Conservation (phyloP, 306 rosid species). For the Ziziphus jujuba region DNA sequence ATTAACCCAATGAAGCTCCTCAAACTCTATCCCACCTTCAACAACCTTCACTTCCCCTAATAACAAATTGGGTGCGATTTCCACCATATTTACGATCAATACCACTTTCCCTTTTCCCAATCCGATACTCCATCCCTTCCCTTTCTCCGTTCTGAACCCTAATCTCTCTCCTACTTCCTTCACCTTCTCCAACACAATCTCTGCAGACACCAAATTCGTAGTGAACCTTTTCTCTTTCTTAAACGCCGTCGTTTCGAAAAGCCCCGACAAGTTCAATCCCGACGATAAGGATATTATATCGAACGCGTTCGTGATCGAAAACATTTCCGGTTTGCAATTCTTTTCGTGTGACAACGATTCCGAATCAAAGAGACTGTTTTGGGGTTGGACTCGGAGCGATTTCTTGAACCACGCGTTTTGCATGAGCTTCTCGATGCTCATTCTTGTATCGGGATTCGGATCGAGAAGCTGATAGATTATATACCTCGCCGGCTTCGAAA, state of each 20-base stretch:
- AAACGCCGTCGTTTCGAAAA: slow-evolving; percentile 47
- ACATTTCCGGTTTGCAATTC: slow-evolving; percentile 9
- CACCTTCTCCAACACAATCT: slow-evolving; percentile 54
- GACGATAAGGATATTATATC: slow-evolving; percentile 89
- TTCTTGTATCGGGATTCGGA: slow-evolving; percentile 66
- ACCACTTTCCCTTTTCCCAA: slow-evolving; percentile 64
- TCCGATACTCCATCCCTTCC: slow-evolving; percentile 51
- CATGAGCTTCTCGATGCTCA: slow-evolving; percentile 40
- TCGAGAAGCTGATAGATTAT: slow-evolving; percentile 63
- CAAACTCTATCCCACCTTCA: slow-evolving; percentile 61
- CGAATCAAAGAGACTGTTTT: slow-evolving; percentile 29
- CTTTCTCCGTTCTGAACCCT: slow-evolving; percentile 64
- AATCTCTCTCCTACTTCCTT: slow-evolving; percentile 50
- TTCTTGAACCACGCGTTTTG: slow-evolving; percentile 58
- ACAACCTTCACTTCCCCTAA: slow-evolving; percentile 55
- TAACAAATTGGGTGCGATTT: slow-evolving; percentile 45
- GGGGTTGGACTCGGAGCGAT: slow-evolving; percentile 20
- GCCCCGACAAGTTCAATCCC: slow-evolving; percentile 74
- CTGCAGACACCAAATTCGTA: slow-evolving; percentile 34
- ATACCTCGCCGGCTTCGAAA: slow-evolving; percentile 53
- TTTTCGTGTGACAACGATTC: slow-evolving; percentile 8
- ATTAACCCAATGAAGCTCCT: slow-evolving; percentile 53
- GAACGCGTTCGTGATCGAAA: slow-evolving; percentile 65
- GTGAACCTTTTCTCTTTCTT: slow-evolving; percentile 57
- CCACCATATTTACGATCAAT: slow-evolving; percentile 51